Percentiles rank a stretch among this genome's conserved stretches.
Conservation (phyloP, 371 early-diverging fungal genomes). For the Circinella minor region DNA sequence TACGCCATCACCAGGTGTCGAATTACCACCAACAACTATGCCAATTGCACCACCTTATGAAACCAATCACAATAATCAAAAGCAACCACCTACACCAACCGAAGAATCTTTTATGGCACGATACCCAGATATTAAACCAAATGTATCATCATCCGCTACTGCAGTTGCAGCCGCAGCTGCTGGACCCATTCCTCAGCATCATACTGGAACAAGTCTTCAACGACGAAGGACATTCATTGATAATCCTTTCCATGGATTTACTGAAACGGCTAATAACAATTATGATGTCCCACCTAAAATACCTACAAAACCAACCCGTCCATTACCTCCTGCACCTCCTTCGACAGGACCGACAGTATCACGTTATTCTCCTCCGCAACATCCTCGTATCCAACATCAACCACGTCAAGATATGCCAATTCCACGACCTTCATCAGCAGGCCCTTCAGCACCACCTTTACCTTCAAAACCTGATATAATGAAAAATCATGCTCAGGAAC, state of each 20-base stretch:
- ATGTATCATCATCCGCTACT: conserved; percentile 14
- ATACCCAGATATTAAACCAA: conserved; percentile 25
- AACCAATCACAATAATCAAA: conserved; percentile 6
- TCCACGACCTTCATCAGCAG: conserved; percentile 18
- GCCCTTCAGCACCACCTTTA: conserved; percentile 11
- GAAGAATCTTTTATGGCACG: conserved; percentile 19
- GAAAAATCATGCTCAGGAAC: conserved; percentile 7
- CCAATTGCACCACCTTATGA: not conserved
- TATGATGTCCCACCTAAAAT: conserved; percentile 28
- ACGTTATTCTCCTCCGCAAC: not conserved
- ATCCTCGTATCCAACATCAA: not conserved
- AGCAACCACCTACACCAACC: conserved; percentile 22
- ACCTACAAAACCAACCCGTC: conserved; percentile 30
- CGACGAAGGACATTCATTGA: conserved; percentile 63
- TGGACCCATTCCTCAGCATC: not conserved
- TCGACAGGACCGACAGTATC: not conserved
- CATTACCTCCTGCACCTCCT: conserved; percentile 21
- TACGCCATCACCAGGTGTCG: not conserved
- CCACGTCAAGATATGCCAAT: too few species aligned
- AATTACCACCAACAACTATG: conserved; percentile 7
- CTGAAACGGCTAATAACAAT: conserved; percentile 29
- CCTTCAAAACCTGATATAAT: conserved; percentile 23
- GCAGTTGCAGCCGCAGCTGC: conserved; percentile 4
- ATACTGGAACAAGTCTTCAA: conserved; percentile 18
- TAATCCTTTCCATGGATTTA: conserved; percentile 66